phyloP scores from a whole-genome alignment of 768 basidiomycete genomes.

The Leccinum truebloodii region DNA sequence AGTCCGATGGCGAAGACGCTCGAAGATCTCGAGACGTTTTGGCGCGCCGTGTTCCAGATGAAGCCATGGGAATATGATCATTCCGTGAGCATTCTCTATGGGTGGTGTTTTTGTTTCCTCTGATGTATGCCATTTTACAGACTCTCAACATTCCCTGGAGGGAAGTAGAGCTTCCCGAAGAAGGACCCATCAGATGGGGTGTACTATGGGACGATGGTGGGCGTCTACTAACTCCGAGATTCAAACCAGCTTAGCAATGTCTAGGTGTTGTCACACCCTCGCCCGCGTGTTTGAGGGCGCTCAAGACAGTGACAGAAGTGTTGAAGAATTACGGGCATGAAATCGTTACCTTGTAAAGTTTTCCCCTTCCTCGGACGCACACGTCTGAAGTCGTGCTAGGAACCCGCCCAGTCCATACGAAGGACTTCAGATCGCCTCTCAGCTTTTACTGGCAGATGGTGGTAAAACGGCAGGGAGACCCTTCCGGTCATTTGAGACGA shows the following conservation, averaged over 20 bases:
- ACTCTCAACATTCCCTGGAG: conserved; percentile 38
- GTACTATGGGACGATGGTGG: conserved; percentile 65
- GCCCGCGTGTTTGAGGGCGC: conserved; percentile 58
- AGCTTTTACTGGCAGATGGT: conserved; percentile 53
- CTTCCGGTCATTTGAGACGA: conserved; percentile 43
- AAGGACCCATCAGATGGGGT: conserved; percentile 60
- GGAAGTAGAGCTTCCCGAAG: conserved; percentile 41
- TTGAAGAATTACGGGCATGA: conserved; percentile 50
- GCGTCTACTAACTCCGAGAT: not conserved
- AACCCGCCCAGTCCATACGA: conserved; percentile 49
- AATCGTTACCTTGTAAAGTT: conserved; percentile 52
- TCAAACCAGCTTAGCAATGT: not conserved
- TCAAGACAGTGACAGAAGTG: conserved; percentile 45
- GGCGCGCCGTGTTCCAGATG: conserved; percentile 58
- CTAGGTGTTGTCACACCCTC: conserved; percentile 59
- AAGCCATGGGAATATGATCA: conserved; percentile 72
- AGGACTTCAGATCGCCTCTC: conserved; percentile 52
- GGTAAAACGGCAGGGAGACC: conserved; percentile 39
- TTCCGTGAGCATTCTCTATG: conserved; percentile 27
- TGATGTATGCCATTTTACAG: conserved; percentile 17
- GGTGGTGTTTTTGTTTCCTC: not conserved
- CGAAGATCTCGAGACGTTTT: conserved; percentile 64
- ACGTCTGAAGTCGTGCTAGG: conserved; percentile 11
- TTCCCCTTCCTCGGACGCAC: not conserved
- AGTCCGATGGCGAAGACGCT: conserved; percentile 65